A percentile compares a stretch with the other conserved stretches of the same genome.
Conservation (phyloP, 2,329 filamentous ascomycete genomes). For the Hymenoscyphus scutula region DNA sequence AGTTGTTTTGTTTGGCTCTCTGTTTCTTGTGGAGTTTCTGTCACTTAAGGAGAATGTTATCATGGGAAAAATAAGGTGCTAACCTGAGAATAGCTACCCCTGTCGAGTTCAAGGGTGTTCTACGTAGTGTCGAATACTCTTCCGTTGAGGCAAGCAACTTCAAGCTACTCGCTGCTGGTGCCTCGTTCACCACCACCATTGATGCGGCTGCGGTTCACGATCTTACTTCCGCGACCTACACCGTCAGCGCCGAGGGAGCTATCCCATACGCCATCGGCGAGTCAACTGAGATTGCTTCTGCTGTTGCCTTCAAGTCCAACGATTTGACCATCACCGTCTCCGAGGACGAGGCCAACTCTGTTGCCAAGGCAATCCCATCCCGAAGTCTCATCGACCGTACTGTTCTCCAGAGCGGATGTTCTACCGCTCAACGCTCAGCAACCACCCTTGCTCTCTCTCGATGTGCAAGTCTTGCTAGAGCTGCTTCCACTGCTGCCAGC, state of each 20-base stretch:
- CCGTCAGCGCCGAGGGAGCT: slow-evolving; percentile 53
- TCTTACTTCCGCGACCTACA: slow-evolving; percentile 50
- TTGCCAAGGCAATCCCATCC: slow-evolving; percentile 45
- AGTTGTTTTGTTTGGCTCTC: too few relatives aligned
- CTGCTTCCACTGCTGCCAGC: slow-evolving; percentile 50
- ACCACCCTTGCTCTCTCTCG: slow-evolving; percentile 52
- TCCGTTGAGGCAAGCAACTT: slow-evolving; percentile 41
- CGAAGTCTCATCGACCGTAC: slow-evolving; percentile 48
- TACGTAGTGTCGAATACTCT: slow-evolving; percentile 39
- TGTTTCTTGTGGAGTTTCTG: too few relatives aligned
- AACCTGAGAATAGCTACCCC: slow-evolving; percentile 30
- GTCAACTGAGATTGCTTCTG: slow-evolving; percentile 51
- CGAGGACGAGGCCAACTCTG: slow-evolving; percentile 50
- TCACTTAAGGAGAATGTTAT: too few relatives aligned
- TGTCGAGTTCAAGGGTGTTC: slow-evolving; percentile 43
- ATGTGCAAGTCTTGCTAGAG: slow-evolving; percentile 51
- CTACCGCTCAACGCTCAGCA: slow-evolving; percentile 44
- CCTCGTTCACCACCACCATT: slow-evolving; percentile 43
- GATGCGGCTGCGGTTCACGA: slow-evolving; percentile 46
- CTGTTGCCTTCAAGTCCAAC: slow-evolving; percentile 58
- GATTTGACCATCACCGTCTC: slow-evolving; percentile 56
- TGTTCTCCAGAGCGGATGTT: slow-evolving; percentile 53
- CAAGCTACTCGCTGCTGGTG: slow-evolving; percentile 40
- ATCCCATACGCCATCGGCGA: slow-evolving; percentile 54
- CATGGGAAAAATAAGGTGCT: neutral